These are phyloP conservation scores for Fusarium sp. DNA, from an alignment of 2,329 filamentous ascomycete genomes.

Conservation along the genomic window DNA sequence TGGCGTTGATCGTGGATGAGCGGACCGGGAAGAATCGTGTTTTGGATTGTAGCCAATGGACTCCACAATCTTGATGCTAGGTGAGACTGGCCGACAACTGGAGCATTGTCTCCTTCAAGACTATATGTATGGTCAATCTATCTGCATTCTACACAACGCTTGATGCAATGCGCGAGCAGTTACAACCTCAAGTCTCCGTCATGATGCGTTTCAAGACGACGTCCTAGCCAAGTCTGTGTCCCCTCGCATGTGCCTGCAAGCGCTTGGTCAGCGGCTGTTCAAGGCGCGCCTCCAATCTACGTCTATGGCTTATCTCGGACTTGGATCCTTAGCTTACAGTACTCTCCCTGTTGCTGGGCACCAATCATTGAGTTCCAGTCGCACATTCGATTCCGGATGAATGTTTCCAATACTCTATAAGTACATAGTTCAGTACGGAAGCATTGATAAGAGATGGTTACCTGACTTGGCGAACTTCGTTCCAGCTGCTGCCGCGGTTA, in stretches of 20 bases:
- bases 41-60: too few species aligned
- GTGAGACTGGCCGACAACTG: slow-evolving; percentile 2
- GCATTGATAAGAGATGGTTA: slow-evolving; percentile 34
- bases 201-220: slow-evolving; percentile 27
- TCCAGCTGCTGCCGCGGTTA: slow-evolving; percentile 35
- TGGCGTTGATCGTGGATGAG: slow-evolving; percentile 23
- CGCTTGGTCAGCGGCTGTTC: slow-evolving; percentile 14
- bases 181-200: slow-evolving; percentile 21
- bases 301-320: slow-evolving; percentile 28
- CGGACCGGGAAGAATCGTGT: slow-evolving; percentile 1
- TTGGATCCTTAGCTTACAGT: slow-evolving; percentile 5
- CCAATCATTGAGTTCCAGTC: slow-evolving; percentile 16
- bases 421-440: background rate
- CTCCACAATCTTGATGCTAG: background rate
- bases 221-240: slow-evolving; percentile 25
- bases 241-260: slow-evolving; percentile 23
- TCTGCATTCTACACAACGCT: background rate
- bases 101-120: background rate
- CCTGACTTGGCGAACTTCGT: slow-evolving; percentile 19
- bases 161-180: slow-evolving; percentile 12
- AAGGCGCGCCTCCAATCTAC: slow-evolving; percentile 20
- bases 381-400: background rate
- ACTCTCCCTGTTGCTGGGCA: slow-evolving; percentile 2
- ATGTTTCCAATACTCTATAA: too few species aligned
- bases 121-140: background rate